Percentiles rank a stretch among this genome's conserved stretches.
Evolutionary conservation across 306 rosid genomes (phyloP).

Genomic region (Gynostemma pentaphyllum): DNA sequence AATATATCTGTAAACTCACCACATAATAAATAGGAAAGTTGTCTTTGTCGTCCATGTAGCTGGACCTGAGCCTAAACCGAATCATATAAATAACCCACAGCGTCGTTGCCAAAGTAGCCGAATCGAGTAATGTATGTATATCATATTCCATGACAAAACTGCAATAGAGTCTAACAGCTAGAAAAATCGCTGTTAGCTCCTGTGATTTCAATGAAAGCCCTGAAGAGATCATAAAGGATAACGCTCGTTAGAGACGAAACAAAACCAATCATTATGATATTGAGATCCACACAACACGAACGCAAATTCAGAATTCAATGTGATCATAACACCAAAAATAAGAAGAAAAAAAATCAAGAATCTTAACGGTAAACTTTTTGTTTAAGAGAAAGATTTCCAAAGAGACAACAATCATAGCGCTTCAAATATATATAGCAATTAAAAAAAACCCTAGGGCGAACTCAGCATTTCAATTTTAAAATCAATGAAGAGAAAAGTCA

Average conservation of each 20-base stretch:
- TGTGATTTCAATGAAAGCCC: conserved; percentile 76
- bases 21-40: conserved; percentile 53
- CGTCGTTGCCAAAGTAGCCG: conserved; percentile 56
- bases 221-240: conserved; percentile 13
- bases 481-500: background rate
- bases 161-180: conserved; percentile 64
- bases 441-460: conserved; percentile 6
- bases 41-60: conserved; percentile 63
- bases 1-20: conserved; percentile 22
- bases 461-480: background rate
- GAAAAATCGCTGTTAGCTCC: conserved; percentile 65
- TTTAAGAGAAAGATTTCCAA: too few species aligned
- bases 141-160: conserved; percentile 82
- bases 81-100: conserved; percentile 73
- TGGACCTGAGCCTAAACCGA: conserved; percentile 47
- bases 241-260: background rate
- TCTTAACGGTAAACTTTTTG: background rate
- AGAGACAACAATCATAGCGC: too few species aligned
- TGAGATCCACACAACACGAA: conserved; percentile 1
- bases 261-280: background rate
- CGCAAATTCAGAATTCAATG: background rate
- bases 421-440: too few species aligned
- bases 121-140: conserved; percentile 62
- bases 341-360: background rate
- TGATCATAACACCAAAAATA: background rate